phyloP scores from a whole-genome alignment of 2,329 filamentous ascomycete genomes.

The Aspergillus persii region DNA sequence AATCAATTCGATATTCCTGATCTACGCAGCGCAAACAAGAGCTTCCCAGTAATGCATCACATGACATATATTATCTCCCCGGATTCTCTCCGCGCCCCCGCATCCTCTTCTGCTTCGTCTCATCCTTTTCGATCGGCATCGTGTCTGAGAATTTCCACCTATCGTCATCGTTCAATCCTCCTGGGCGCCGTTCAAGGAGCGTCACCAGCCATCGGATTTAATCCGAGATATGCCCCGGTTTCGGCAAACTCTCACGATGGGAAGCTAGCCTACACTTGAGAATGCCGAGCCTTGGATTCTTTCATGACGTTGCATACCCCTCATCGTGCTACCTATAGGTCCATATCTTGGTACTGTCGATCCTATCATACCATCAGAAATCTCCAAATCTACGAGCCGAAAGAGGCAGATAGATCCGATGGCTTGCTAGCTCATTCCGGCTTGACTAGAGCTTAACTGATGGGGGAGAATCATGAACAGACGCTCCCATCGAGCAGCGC shows the following conservation, averaged over 20 bases:
- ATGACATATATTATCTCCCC: neutral
- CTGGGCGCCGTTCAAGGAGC: too few relatives aligned
- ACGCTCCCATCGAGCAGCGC: neutral
- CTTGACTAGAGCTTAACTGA: neutral
- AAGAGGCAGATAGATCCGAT: neutral
- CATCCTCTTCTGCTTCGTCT: neutral
- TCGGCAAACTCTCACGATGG: neutral
- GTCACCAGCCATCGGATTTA: neutral
- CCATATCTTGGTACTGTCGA: neutral
- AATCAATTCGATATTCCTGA: too few relatives aligned
- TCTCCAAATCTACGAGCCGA: neutral
- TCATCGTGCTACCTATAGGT: neutral
- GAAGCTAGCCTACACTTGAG: neutral
- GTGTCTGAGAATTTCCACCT: neutral
- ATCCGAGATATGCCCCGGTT: neutral
- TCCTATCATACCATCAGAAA: neutral
- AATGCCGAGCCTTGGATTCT: too few relatives aligned
- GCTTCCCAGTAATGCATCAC: too few relatives aligned
- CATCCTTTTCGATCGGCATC: neutral
- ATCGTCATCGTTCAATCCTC: neutral
- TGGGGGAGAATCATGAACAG: neutral
- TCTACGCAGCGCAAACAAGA: too few relatives aligned
- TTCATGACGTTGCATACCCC: neutral
- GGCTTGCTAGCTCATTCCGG: neutral
- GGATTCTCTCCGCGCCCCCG: neutral